Evolutionary conservation across 768 basidiomycete genomes (phyloP).

Genomic region (Boletus reticulatus): DNA sequence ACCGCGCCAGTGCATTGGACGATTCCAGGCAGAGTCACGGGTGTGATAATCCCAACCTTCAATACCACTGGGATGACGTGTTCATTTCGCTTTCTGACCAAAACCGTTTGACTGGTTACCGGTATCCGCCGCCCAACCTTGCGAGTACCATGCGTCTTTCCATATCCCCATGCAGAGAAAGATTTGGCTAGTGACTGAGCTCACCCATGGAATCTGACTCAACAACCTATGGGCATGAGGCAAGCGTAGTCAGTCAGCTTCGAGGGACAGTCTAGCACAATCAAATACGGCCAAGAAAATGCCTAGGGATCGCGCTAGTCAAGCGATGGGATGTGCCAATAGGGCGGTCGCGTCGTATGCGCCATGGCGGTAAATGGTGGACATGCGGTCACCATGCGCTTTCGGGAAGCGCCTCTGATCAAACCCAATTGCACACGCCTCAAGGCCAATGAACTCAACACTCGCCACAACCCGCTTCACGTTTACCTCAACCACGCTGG

Average conservation of each 20-base stretch:
- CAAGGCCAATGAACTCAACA: constrained; percentile 29
- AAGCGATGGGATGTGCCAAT: constrained; percentile 18
- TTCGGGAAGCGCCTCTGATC: constrained; percentile 25
- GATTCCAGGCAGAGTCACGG: constrained; percentile 18
- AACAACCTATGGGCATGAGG: neutral
- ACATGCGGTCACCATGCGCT: constrained; percentile 38
- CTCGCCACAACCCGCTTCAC: constrained; percentile 15
- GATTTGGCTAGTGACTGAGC: neutral
- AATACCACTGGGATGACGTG: neutral
- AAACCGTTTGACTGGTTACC: neutral
- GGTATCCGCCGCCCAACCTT: neutral
- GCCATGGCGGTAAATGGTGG: constrained; percentile 30
- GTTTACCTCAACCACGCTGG: constrained; percentile 30
- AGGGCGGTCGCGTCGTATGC: constrained; percentile 13
- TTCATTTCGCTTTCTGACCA: constrained; percentile 14
- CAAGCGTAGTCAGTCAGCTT: neutral
- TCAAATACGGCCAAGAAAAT: constrained; percentile 1
- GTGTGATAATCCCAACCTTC: neutral
- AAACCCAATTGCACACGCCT: constrained; percentile 25
- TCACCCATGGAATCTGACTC: neutral
- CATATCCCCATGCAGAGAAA: neutral
- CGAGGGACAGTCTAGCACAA: neutral
- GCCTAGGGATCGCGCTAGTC: neutral
- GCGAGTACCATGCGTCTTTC: neutral
- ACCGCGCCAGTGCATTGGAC: neutral